Percentiles rank a stretch among this genome's conserved stretches.
Evolutionary conservation across 2,329 filamentous ascomycete genomes (phyloP).

Genomic region (Trichoderma polysporum): DNA sequence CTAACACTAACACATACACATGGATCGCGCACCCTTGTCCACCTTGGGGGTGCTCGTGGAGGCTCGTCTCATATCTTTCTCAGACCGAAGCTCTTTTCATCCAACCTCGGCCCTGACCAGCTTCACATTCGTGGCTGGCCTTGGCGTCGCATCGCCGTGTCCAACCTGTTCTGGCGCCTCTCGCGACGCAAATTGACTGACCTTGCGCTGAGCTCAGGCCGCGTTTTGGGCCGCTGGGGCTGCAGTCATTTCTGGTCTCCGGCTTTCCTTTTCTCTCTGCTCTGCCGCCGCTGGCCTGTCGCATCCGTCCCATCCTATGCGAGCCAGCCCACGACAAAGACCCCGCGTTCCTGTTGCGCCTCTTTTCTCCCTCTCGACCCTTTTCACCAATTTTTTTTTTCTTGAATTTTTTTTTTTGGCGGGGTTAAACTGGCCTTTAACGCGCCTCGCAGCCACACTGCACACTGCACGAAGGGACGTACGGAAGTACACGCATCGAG

Average conservation of each 20-base stretch:
- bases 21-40: constrained; percentile 13
- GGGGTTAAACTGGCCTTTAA: constrained; percentile 17
- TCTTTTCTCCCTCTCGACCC: not conserved
- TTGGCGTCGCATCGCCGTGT: constrained; percentile 12
- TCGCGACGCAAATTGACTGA: constrained; percentile 19
- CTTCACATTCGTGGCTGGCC: constrained; percentile 1
- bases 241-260: constrained; percentile 12
- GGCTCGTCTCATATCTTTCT: not conserved
- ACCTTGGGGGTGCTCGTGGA: not conserved
- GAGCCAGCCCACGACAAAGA: not conserved
- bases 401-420: constrained; percentile 19
- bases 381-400: constrained; percentile 17
- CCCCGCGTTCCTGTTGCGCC: constrained; percentile 19
- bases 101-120: constrained; percentile 5
- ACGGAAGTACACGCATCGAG: not conserved
- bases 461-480: not conserved
- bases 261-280: not conserved
- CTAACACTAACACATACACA: not conserved
- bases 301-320: not conserved
- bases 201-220: constrained; percentile 16
- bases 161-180: constrained; percentile 3
- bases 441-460: constrained; percentile 15
- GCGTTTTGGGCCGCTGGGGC: constrained; percentile 18
- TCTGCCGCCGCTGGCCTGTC: constrained; percentile 1
- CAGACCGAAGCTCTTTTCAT: constrained; percentile 19